These are phyloP conservation scores for Aurifilum marmelostoma DNA, from an alignment of 2,329 filamentous ascomycete genomes.

Conservation along the genomic window DNA sequence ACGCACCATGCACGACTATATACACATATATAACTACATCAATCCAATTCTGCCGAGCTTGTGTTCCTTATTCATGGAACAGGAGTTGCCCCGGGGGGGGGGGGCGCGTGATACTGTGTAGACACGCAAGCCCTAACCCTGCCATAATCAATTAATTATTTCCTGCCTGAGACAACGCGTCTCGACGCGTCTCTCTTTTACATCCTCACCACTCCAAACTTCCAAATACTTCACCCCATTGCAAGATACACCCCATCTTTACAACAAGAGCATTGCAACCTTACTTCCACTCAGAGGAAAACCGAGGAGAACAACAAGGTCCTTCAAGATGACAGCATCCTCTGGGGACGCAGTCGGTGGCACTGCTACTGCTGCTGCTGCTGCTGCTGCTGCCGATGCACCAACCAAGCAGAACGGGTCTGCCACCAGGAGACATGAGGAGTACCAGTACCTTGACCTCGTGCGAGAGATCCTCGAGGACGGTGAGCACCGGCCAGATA, in stretches of 20 bases:
- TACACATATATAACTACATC: background rate
- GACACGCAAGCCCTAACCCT: background rate
- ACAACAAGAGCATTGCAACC: background rate
- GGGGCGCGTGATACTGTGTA: background rate
- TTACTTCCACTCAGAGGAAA: background rate
- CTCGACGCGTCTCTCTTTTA: slow-evolving; percentile 5
- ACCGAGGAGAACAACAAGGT: background rate
- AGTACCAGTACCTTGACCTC: slow-evolving; percentile 90
- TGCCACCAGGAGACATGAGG: slow-evolving; percentile 65
- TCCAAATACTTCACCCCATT: background rate
- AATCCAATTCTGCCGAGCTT: too few species aligned
- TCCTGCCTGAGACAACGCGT: background rate
- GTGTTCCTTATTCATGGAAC: too few species aligned
- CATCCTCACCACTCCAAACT: background rate
- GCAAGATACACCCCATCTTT: background rate
- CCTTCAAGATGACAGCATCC: slow-evolving; percentile 21
- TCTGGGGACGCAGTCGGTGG: slow-evolving; percentile 12
- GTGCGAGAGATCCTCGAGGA: slow-evolving; percentile 80
- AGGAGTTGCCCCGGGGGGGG: too few species aligned
- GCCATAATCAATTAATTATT: background rate
- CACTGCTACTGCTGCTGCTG: background rate
- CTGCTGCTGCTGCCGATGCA: slow-evolving; percentile 2
- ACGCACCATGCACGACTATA: background rate
- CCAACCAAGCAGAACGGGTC: slow-evolving; percentile 16
- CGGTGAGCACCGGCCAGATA: slow-evolving; percentile 88